Conservation (phyloP, 371 early-diverging fungal species). For the Apophysomyces sp. region DNA sequence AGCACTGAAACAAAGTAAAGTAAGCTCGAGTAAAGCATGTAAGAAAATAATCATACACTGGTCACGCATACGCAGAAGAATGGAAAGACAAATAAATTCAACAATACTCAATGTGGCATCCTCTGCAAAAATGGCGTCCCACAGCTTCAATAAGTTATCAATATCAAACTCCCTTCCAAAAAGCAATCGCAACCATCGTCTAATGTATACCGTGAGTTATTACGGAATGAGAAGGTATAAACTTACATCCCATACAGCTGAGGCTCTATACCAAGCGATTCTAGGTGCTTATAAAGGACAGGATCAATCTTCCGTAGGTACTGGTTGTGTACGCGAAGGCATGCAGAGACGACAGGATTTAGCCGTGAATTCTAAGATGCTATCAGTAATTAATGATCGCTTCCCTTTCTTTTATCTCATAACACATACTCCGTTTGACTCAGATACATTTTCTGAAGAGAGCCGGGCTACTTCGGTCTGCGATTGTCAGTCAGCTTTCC, state of each 20-base stretch:
- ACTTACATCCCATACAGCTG: conserved; percentile 90
- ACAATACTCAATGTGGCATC: conserved; percentile 71
- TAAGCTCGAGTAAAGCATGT: background rate
- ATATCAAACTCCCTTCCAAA: conserved; percentile 89
- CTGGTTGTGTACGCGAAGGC: conserved; percentile 73
- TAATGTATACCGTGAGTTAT: conserved; percentile 13
- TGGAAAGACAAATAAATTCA: conserved; percentile 78
- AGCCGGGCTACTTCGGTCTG: background rate
- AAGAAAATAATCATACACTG: conserved; percentile 53
- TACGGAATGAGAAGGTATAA: background rate
- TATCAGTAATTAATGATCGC: background rate
- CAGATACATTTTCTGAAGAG: background rate
- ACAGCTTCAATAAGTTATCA: conserved; percentile 69
- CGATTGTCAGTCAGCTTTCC: background rate
- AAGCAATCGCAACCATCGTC: conserved; percentile 91
- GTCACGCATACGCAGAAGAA: conserved; percentile 75
- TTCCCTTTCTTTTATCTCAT: background rate
- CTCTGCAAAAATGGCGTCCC: conserved; percentile 90
- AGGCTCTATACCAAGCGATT: conserved; percentile 80
- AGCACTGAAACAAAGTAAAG: conserved; percentile 51
- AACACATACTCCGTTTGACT: background rate
- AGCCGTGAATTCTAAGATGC: conserved; percentile 22
- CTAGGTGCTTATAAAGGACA: conserved; percentile 69
- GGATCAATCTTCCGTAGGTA: conserved; percentile 69
- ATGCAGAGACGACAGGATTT: conserved; percentile 74